phyloP scores from a whole-genome alignment of 2,329 filamentous ascomycete species.

The Aspergillus nomiae region DNA sequence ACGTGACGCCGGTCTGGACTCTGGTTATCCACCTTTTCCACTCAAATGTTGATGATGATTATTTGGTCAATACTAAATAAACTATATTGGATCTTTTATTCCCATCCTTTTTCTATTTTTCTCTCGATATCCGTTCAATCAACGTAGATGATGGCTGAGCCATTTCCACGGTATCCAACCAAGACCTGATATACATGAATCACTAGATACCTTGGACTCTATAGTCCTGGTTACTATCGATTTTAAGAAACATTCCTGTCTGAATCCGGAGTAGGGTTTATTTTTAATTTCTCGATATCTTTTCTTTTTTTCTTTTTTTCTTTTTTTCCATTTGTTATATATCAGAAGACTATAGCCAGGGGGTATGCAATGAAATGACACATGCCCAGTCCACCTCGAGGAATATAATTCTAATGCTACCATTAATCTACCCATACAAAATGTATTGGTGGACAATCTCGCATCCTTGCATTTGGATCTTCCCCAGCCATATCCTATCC shows the following conservation, averaged over 20 bases:
- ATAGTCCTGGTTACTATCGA: neutral
- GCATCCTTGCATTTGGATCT: neutral
- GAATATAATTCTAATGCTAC: neutral
- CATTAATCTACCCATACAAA: neutral
- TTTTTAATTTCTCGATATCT: neutral
- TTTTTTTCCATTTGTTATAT: neutral
- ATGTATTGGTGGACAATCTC: neutral
- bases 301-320: neutral
- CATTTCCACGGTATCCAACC: neutral
- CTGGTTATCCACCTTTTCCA: neutral
- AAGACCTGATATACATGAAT: neutral
- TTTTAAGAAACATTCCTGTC: neutral
- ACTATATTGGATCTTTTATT: neutral
- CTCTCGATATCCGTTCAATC: neutral
- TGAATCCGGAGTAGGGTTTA: neutral
- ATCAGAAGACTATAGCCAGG: neutral
- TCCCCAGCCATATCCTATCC: neutral
- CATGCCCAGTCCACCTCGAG: neutral
- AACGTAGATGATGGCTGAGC: neutral
- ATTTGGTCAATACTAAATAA: too few relatives aligned
- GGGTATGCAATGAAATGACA: neutral
- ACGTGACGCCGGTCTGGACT: constrained; percentile 26
- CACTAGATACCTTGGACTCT: neutral
- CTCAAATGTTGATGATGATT: too few relatives aligned
- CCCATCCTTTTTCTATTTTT: neutral